Evolutionary conservation across 805 yeast species (phyloP).

Genomic region (Debaryomyces castellii): DNA sequence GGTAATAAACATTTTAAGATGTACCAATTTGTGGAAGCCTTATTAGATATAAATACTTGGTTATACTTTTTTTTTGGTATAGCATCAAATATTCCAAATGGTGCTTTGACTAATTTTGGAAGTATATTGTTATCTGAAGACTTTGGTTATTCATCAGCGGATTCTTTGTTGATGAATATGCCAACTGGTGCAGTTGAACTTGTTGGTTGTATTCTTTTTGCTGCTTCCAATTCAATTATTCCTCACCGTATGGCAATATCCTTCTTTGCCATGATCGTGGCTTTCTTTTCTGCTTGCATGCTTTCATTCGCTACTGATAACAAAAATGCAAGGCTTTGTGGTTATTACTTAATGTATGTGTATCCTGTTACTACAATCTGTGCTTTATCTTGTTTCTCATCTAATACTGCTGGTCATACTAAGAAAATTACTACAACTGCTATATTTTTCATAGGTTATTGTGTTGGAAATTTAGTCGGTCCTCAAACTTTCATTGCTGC

Average conservation of each 20-base stretch:
- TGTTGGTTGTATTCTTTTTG: conserved; percentile 22
- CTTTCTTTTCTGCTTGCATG: conserved; percentile 24
- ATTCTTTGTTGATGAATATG: conserved; percentile 32
- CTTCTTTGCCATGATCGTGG: conserved; percentile 14
- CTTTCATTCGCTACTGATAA: conserved; percentile 40
- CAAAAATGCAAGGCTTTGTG: conserved; percentile 41
- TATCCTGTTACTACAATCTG: conserved; percentile 28
- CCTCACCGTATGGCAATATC: conserved; percentile 21
- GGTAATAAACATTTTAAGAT: conserved; percentile 38
- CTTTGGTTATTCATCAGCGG: conserved; percentile 16
- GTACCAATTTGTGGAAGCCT: conserved; percentile 36
- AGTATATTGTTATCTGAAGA: conserved; percentile 19
- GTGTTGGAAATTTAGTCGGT: conserved; percentile 28
- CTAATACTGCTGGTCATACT: conserved; percentile 26
- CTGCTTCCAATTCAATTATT: conserved; percentile 28
- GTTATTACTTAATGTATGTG: conserved; percentile 26
- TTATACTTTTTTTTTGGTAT: conserved; percentile 25
- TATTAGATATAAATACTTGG: conserved; percentile 38
- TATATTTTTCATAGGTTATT: conserved; percentile 24
- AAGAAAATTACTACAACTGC: conserved; percentile 27
- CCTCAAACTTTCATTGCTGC: conserved; percentile 22
- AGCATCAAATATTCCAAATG: conserved; percentile 33
- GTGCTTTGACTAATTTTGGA: conserved; percentile 37
- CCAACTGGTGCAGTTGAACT: conserved; percentile 39
- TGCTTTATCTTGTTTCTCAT: conserved; percentile 19